These are phyloP conservation scores for Alternaria metachromatica DNA, from an alignment of 2,329 filamentous ascomycete species.

Conservation along the genomic window DNA sequence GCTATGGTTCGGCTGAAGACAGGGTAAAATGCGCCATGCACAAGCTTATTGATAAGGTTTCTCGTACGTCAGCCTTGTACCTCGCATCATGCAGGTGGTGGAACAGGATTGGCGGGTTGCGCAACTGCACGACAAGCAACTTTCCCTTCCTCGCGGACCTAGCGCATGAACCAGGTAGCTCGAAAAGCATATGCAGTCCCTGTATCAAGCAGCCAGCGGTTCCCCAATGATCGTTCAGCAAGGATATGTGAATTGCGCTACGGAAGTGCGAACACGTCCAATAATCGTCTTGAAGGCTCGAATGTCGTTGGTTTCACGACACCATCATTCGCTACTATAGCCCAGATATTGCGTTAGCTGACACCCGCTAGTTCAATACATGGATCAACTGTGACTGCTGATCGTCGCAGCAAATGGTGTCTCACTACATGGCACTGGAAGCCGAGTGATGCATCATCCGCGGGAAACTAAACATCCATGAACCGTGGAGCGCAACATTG, in stretches of 20 bases:
- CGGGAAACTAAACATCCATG: not conserved
- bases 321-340: not conserved
- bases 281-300: not conserved
- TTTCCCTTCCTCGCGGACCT: not conserved
- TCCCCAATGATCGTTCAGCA: not conserved
- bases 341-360: not conserved
- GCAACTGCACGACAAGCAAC: not conserved
- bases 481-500: not conserved
- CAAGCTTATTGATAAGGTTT: not conserved
- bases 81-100: not conserved
- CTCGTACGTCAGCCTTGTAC: not conserved
- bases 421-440: not conserved
- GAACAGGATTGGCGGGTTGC: not conserved
- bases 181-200: not conserved
- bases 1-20: not conserved
- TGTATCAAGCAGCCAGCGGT: not conserved
- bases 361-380: not conserved
- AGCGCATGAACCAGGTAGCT: not conserved
- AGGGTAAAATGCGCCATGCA: not conserved
- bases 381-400: not conserved
- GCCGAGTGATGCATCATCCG: not conserved
- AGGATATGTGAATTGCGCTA: not conserved
- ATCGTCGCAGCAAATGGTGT: conserved; percentile 1
- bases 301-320: not conserved
- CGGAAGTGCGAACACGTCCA: not conserved